Evolutionary conservation across 2,329 filamentous ascomycete species (phyloP), one percentile per base, ranked within the genome.

Genomic region (Epichloe gansuensis): DNA sequence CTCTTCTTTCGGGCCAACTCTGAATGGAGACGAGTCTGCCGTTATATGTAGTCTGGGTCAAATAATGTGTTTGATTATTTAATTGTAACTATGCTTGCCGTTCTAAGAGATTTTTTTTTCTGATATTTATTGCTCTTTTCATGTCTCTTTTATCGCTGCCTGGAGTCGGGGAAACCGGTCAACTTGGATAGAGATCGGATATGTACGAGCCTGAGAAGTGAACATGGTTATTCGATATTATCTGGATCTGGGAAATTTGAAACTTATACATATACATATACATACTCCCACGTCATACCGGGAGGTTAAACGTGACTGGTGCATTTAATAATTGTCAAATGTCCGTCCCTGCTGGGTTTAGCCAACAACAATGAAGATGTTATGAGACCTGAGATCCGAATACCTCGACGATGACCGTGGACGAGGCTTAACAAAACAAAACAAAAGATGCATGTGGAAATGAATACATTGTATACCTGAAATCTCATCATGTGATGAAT

Each of bases 1-100:
- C 86, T 50, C 75, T 90, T 56, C 73, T 91, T 50, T 87, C 85
- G 47, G 87, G 87, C 49, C 83, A 89, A 64, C 70, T 90, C 60
- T 90, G 78, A 65, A 64, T 31, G n/a, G 45, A 15, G 4, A 17
- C 25, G 4, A 34, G 13, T 15, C 15, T 6, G 3, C 15, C n/a
- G 36, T 44, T 11, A 13, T n/a, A 4, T 35, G n/a, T 31, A 47
- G 42, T 40, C 42, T 47, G 49, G 15, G 25, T 15, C 15, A 41
- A 47, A 34, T 4, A 34, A 31, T 11, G n/a, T 41, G 31, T 35
- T 45, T 42, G 34, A 35, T 42, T 35, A 43, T 35, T 36, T 44
- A 21, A 43, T 47, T 51, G 35, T 41, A 47, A 43, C 40, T 15
- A 21, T 35, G 31, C 36, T 27, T 47, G 36, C 15, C 15, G 23